Evolutionary conservation across 345 rosid species (phyloP).

Genomic region (Lepidium didymum): DNA sequence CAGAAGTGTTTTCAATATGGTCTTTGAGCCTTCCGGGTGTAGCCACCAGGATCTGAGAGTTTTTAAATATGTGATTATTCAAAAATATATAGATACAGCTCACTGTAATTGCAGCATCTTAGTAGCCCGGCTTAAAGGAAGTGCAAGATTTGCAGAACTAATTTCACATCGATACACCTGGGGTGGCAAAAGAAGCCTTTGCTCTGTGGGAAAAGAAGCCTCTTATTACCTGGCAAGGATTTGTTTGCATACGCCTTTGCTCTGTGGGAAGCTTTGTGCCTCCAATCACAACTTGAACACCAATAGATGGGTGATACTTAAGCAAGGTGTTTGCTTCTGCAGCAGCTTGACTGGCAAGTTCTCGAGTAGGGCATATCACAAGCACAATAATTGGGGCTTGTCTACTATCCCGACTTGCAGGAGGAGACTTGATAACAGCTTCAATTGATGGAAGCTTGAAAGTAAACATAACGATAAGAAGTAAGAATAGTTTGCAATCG

Average conservation of each 20-base stretch:
- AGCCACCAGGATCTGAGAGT: slow-evolving; percentile 79
- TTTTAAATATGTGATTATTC: slow-evolving; percentile 20
- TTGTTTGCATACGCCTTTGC: slow-evolving; percentile 85
- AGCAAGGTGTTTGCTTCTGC: slow-evolving; percentile 72
- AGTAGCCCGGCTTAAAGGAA: not conserved
- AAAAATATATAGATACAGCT: not conserved
- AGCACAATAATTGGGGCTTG: slow-evolving; percentile 87
- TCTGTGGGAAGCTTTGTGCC: slow-evolving; percentile 90
- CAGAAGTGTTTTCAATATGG: slow-evolving; percentile 93
- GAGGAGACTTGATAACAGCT: slow-evolving; percentile 66
- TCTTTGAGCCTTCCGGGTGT: slow-evolving; percentile 99
- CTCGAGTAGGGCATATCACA: slow-evolving; percentile 94
- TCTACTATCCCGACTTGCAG: slow-evolving; percentile 58
- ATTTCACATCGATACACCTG: not conserved
- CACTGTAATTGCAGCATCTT: not conserved
- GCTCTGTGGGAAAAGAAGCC: slow-evolving; percentile 12
- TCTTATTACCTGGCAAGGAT: slow-evolving; percentile 75
- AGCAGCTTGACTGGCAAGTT: slow-evolving; percentile 98
- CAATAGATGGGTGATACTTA: slow-evolving; percentile 85
- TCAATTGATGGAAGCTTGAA: slow-evolving; percentile 95
- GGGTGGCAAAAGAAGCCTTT: slow-evolving; percentile 10
- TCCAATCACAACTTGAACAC: slow-evolving; percentile 98
- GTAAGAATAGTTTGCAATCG: slow-evolving; percentile 2
- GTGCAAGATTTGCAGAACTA: not conserved
- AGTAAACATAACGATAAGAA: slow-evolving; percentile 20